Percentiles rank a stretch among this genome's conserved stretches.
Evolutionary conservation across 495 filamentous ascomycete genomes (phyloP).

Genomic region (Hyaloscypha variabilis): DNA sequence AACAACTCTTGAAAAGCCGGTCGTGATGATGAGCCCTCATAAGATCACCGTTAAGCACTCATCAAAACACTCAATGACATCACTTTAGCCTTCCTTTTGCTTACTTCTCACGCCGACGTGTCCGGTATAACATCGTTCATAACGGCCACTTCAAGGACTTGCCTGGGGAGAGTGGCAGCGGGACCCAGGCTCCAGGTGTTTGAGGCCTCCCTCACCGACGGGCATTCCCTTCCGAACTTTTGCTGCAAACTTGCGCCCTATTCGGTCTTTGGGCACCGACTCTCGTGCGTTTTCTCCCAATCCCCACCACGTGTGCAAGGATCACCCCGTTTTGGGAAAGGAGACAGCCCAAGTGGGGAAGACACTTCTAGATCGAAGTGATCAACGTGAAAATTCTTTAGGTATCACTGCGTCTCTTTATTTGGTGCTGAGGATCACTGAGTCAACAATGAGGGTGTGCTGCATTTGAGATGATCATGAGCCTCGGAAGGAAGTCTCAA

Average conservation of each 20-base stretch:
- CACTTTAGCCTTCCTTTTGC: conserved; percentile 33
- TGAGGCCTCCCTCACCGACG: background rate
- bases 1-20: background rate
- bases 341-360: conserved; percentile 4
- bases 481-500: no score
- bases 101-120: background rate
- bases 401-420: background rate
- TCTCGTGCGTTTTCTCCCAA: conserved; percentile 7
- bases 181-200: background rate
- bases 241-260: background rate
- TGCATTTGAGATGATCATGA: no score
- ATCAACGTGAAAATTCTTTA: background rate
- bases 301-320: background rate
- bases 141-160: background rate
- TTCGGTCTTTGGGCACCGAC: conserved; percentile 11
- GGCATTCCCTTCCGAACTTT: conserved; percentile 3
- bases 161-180: background rate
- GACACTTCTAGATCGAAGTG: background rate
- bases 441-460: background rate
- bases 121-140: background rate
- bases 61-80: conserved; percentile 25
- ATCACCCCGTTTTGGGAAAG: conserved; percentile 1
- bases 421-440: background rate
- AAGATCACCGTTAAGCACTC: conserved; percentile 4
- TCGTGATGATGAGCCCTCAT: background rate